phyloP scores from a whole-genome alignment of 2,329 filamentous ascomycete genomes.

The Blastomyces percursus region DNA sequence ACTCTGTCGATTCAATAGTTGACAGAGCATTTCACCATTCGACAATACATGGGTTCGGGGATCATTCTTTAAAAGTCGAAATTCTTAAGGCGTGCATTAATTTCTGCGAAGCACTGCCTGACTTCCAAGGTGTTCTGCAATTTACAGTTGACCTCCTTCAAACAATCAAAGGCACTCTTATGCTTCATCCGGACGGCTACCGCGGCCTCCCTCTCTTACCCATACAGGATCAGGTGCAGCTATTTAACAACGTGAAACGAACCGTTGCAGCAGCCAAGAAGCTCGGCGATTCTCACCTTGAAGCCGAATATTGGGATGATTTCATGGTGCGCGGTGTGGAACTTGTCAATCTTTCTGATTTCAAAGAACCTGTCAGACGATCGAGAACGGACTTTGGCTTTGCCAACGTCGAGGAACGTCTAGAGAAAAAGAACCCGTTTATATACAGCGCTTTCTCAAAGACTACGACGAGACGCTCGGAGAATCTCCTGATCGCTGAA shows the following conservation, averaged over 20 bases:
- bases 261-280: slow-evolving; percentile 68
- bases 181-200: slow-evolving; percentile 55
- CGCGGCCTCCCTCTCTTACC: slow-evolving; percentile 60
- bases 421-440: slow-evolving; percentile 58
- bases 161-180: slow-evolving; percentile 63
- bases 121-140: slow-evolving; percentile 78
- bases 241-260: slow-evolving; percentile 77
- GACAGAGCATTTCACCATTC: slow-evolving; percentile 38
- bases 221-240: slow-evolving; percentile 70
- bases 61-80: slow-evolving; percentile 69
- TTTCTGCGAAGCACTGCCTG: slow-evolving; percentile 84
- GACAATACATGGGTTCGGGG: slow-evolving; percentile 54
- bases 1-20: slow-evolving; percentile 30
- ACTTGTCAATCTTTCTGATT: slow-evolving; percentile 51
- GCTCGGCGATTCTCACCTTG: slow-evolving; percentile 57
- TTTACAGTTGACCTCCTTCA: slow-evolving; percentile 77
- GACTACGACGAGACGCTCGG: slow-evolving; percentile 44
- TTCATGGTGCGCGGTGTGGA: slow-evolving; percentile 73
- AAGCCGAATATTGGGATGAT: slow-evolving; percentile 93
- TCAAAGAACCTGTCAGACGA: slow-evolving; percentile 56
- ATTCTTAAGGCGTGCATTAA: slow-evolving; percentile 83
- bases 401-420: slow-evolving; percentile 31
- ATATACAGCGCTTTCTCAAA: slow-evolving; percentile 91
- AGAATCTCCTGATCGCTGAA: slow-evolving; percentile 63
- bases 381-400: slow-evolving; percentile 41